A percentile compares a stretch with the other conserved stretches of the same genome.
phyloP scores from a whole-genome alignment of 306 rosid species.

The Vicia villosa region DNA sequence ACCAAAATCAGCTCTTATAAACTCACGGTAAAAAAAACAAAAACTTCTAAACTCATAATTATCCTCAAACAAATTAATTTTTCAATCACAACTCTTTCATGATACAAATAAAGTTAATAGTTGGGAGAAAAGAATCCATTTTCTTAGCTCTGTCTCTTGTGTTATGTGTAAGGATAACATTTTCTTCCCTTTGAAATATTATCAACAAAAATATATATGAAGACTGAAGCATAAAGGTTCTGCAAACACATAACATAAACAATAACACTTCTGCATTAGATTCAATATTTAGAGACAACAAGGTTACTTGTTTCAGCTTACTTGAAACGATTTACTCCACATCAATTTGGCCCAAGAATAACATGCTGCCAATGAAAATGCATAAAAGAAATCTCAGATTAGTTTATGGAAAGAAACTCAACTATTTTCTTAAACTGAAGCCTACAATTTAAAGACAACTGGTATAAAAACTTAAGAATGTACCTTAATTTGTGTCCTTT shows the following conservation, averaged over 20 bases:
- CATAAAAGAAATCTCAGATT: slow-evolving; percentile 11
- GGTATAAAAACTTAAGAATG: slow-evolving; percentile 16
- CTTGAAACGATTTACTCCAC: slow-evolving; percentile 31
- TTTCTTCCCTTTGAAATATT: not conserved
- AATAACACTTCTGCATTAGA: too few relatives aligned
- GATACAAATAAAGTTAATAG: not conserved
- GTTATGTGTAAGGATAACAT: not conserved
- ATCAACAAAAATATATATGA: not conserved
- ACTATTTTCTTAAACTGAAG: slow-evolving; percentile 15
- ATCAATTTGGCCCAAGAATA: slow-evolving; percentile 55
- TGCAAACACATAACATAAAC: not conserved
- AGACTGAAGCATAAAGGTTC: not conserved
- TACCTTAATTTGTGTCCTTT: slow-evolving; percentile 90
- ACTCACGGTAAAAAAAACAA: not conserved
- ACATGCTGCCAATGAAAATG: slow-evolving; percentile 65
- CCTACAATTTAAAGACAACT: slow-evolving; percentile 18
- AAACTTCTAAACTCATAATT: not conserved
- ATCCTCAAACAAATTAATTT: not conserved
- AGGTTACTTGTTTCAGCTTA: slow-evolving; percentile 29
- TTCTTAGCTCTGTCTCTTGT: not conserved
- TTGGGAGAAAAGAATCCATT: not conserved
- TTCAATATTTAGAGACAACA: slow-evolving; percentile 12
- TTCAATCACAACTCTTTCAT: not conserved
- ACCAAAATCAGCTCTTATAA: not conserved
- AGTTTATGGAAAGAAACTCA: slow-evolving; percentile 6